Evolutionary conservation across 192 early-diverging fungal species (phyloP).

Genomic region (Blastocladiella britannica): DNA sequence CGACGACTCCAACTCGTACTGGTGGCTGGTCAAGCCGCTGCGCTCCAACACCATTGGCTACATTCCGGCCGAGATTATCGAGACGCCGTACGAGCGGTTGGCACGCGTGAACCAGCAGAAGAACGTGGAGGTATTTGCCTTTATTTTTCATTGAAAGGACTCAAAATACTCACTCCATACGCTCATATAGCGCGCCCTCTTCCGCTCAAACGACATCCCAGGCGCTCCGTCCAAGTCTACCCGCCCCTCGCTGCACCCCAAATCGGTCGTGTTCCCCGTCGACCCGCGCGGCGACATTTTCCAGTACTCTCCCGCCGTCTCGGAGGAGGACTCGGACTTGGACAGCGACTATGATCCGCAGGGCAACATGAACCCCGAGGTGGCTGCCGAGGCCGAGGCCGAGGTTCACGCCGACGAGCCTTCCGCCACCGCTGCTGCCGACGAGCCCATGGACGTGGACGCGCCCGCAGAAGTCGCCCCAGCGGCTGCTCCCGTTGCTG

Average conservation of each 20-base stretch:
- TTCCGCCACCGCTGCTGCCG: too few relatives aligned
- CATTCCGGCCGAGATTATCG: slow-evolving; percentile 55
- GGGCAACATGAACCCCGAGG: too few relatives aligned
- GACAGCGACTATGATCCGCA: too few relatives aligned
- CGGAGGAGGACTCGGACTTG: not conserved
- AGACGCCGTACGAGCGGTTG: slow-evolving; percentile 57
- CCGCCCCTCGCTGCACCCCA: not conserved
- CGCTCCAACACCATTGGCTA: slow-evolving; percentile 61
- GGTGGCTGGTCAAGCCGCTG: slow-evolving; percentile 49
- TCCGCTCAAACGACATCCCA: not conserved
- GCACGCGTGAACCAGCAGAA: slow-evolving; percentile 53
- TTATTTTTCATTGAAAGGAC: too few relatives aligned
- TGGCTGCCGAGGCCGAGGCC: too few relatives aligned
- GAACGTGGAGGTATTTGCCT: slow-evolving; percentile 33
- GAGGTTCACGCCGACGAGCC: too few relatives aligned
- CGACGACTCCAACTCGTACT: slow-evolving; percentile 69
- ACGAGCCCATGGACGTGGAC: too few relatives aligned
- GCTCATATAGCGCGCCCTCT: slow-evolving; percentile 7
- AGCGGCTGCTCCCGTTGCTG: too few relatives aligned
- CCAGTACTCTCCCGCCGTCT: not conserved
- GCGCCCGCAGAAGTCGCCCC: too few relatives aligned
- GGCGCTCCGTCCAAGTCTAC: not conserved
- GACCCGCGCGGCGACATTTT: not conserved
- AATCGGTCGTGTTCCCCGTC: not conserved
- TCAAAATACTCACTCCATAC: too few relatives aligned